These are phyloP conservation scores for Diaporthe citriasiana DNA, from an alignment of 2,329 filamentous ascomycete genomes.

Conservation along the genomic window DNA sequence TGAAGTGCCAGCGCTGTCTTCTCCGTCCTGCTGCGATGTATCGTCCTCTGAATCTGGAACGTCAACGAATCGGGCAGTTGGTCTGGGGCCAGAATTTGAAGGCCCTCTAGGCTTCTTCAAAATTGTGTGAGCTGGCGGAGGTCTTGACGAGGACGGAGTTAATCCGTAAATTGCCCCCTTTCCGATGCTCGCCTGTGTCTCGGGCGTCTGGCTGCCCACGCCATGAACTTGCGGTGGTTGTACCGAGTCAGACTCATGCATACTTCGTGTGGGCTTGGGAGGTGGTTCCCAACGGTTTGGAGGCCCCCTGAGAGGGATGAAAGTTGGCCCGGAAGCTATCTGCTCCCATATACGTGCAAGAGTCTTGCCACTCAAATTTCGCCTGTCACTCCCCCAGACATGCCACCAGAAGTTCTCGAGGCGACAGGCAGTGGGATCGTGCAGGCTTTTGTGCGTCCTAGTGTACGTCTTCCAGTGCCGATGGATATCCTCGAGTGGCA, in stretches of 20 bases:
- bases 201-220: neutral
- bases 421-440: slow-evolving; percentile 73
- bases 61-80: slow-evolving; percentile 73
- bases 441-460: slow-evolving; percentile 69
- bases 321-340: slow-evolving; percentile 70
- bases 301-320: slow-evolving; percentile 68
- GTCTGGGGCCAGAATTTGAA: slow-evolving; percentile 66
- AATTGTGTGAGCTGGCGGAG: slow-evolving; percentile 68
- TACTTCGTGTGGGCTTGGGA: slow-evolving; percentile 49
- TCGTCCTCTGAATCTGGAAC: slow-evolving; percentile 65
- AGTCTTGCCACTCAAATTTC: slow-evolving; percentile 64
- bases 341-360: slow-evolving; percentile 70
- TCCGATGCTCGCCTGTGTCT: slow-evolving; percentile 10
- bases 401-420: slow-evolving; percentile 78
- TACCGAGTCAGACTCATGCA: slow-evolving; percentile 42
- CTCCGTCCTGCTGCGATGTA: slow-evolving; percentile 49
- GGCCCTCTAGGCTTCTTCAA: slow-evolving; percentile 71
- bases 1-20: slow-evolving; percentile 45
- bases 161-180: slow-evolving; percentile 47
- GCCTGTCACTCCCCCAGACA: slow-evolving; percentile 72
- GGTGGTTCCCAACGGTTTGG: slow-evolving; percentile 67
- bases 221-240: slow-evolving; percentile 32
- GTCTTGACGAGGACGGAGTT: slow-evolving; percentile 60
- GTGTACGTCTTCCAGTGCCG: slow-evolving; percentile 74
- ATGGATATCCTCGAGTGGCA: slow-evolving; percentile 67